phyloP scores from a whole-genome alignment of 129 eudicot genomes.

The Escallonia rubra region DNA sequence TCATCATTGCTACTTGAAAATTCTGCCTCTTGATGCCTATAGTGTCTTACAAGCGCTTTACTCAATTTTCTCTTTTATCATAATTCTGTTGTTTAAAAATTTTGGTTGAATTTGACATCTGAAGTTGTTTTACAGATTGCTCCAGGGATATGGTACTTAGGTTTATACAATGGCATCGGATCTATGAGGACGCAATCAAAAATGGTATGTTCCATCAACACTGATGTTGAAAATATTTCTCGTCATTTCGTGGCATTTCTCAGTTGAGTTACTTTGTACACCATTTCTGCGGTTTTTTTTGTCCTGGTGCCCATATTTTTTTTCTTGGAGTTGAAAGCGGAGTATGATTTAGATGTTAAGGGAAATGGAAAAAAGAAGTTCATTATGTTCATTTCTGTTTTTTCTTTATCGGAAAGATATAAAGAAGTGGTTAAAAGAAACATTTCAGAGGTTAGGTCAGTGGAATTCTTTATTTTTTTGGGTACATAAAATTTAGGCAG shows the following conservation, averaged over 20 bases:
- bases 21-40: not conserved
- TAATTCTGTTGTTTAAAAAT: slow-evolving; percentile 3
- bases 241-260: not conserved
- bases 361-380: too few relatives aligned
- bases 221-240: not conserved
- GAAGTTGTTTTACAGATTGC: slow-evolving; percentile 46
- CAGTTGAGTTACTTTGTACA: not conserved
- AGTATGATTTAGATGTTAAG: too few relatives aligned
- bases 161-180: slow-evolving; percentile 91
- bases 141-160: slow-evolving; percentile 88
- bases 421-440: too few relatives aligned
- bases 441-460: too few relatives aligned
- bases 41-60: not conserved
- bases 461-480: too few relatives aligned
- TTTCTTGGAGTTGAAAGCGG: not conserved
- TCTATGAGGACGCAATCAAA: slow-evolving; percentile 79
- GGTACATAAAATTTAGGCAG: too few relatives aligned
- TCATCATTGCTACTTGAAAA: not conserved
- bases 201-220: slow-evolving; percentile 52
- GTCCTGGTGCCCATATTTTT: not conserved
- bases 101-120: slow-evolving; percentile 5
- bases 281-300: not conserved
- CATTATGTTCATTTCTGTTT: too few relatives aligned
- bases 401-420: too few relatives aligned
- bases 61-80: not conserved